phyloP scores from a whole-genome alignment of 2,329 filamentous ascomycete species.

The Neopestalotiopsis rosae region DNA sequence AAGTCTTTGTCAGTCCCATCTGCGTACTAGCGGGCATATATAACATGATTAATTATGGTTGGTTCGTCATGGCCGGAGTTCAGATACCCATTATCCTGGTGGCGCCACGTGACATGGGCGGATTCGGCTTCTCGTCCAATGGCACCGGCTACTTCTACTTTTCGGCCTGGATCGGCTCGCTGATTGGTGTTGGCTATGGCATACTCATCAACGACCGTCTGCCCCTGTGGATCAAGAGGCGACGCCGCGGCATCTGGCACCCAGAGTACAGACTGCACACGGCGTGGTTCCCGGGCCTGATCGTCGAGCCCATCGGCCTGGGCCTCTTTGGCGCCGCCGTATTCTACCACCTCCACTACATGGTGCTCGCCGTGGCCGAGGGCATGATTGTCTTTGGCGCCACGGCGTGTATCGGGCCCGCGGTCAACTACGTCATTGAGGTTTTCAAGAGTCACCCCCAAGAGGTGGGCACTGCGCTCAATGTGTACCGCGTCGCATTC shows the following conservation, averaged over 20 bases:
- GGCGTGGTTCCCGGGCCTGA: neutral
- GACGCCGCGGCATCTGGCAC: neutral
- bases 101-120: neutral
- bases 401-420: neutral
- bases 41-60: neutral
- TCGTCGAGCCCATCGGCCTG: slow-evolving; percentile 5
- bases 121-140: neutral
- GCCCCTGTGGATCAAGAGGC: neutral
- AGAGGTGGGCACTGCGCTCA: neutral
- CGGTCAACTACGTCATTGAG: slow-evolving; percentile 12
- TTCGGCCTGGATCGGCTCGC: neutral
- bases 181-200: slow-evolving; percentile 4
- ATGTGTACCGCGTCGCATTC: neutral
- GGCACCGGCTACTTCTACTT: slow-evolving; percentile 4
- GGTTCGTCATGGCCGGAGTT: slow-evolving; percentile 7
- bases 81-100: slow-evolving; percentile 1
- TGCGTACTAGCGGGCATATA: neutral
- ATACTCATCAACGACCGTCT: neutral
- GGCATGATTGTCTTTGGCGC: slow-evolving; percentile 5
- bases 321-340: slow-evolving; percentile 6
- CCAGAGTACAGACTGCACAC: slow-evolving; percentile 12
- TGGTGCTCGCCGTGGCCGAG: slow-evolving; percentile 6
- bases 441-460: neutral
- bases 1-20: neutral
- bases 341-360: slow-evolving; percentile 5